phyloP scores from a whole-genome alignment of 306 rosid genomes.

The Acacia acuminata region DNA sequence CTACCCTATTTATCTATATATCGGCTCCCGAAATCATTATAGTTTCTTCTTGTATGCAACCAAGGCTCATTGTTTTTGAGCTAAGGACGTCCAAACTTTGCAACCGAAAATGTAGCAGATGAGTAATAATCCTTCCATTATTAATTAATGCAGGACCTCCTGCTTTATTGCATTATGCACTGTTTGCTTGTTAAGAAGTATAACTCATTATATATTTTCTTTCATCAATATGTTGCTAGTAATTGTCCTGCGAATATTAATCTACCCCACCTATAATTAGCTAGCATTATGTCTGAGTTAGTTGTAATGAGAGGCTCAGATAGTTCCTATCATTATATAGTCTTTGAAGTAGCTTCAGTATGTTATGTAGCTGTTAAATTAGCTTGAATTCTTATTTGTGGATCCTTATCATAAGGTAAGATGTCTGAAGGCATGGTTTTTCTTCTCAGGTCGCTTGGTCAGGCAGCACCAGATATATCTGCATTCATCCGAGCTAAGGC shows the following conservation, averaged over 20 bases:
- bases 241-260: not conserved
- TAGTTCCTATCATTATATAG: not conserved
- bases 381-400: slow-evolving; percentile 2
- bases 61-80: not conserved
- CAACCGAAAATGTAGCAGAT: not conserved
- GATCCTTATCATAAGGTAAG: slow-evolving; percentile 16
- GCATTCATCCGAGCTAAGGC: slow-evolving; percentile 88
- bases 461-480: slow-evolving; percentile 88
- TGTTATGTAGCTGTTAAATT: not conserved
- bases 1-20: not conserved
- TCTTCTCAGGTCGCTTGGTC: slow-evolving; percentile 82
- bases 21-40: not conserved
- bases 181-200: not conserved
- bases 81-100: not conserved
- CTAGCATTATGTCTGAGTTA: not conserved
- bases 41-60: not conserved
- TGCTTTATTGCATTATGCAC: not conserved
- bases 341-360: not conserved
- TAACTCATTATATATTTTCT: not conserved
- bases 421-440: slow-evolving; percentile 15
- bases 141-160: not conserved
- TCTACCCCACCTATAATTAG: not conserved
- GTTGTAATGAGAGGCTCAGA: not conserved
- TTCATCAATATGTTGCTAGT: not conserved
- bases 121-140: not conserved